phyloP scores from a whole-genome alignment of 768 basidiomycete genomes.

The Cystobasidium tubakii region DNA sequence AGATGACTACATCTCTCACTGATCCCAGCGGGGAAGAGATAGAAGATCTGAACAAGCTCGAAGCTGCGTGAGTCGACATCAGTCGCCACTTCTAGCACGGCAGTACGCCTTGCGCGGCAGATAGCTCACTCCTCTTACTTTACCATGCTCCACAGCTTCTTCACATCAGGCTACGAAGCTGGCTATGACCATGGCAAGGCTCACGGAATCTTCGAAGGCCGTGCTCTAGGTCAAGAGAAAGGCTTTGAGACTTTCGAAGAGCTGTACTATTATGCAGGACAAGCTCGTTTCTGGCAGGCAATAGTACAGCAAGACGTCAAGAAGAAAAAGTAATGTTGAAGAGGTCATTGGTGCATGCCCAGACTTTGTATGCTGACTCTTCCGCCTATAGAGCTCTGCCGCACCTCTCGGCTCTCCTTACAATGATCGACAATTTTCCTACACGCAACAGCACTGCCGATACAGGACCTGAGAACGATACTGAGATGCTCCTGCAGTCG shows the following conservation, averaged over 20 bases:
- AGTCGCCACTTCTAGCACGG: background rate
- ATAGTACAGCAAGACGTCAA: conserved; percentile 53
- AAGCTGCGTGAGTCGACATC: conserved; percentile 25
- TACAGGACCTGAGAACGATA: conserved; percentile 53
- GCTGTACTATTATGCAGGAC: conserved; percentile 85
- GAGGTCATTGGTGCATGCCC: conserved; percentile 2
- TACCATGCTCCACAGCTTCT: conserved; percentile 55
- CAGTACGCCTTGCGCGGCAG: background rate
- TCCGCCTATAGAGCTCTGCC: conserved; percentile 15
- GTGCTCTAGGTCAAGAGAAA: conserved; percentile 79
- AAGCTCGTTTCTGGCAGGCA: conserved; percentile 65
- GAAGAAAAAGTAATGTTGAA: conserved; percentile 48
- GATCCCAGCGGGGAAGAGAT: background rate
- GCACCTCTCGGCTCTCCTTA: conserved; percentile 57
- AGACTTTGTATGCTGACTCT: background rate
- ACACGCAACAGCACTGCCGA: conserved; percentile 58
- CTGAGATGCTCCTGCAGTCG: conserved; percentile 68
- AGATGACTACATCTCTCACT: background rate
- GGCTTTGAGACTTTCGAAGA: conserved; percentile 97
- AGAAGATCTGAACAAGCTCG: conserved; percentile 23
- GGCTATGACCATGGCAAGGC: conserved; percentile 79
- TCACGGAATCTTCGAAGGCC: conserved; percentile 84
- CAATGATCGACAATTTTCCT: conserved; percentile 70
- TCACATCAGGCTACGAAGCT: conserved; percentile 66
- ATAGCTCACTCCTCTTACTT: background rate